These are phyloP conservation scores for Podospora fimiseda DNA, from an alignment of 495 filamentous ascomycete genomes.

Conservation along the genomic window DNA sequence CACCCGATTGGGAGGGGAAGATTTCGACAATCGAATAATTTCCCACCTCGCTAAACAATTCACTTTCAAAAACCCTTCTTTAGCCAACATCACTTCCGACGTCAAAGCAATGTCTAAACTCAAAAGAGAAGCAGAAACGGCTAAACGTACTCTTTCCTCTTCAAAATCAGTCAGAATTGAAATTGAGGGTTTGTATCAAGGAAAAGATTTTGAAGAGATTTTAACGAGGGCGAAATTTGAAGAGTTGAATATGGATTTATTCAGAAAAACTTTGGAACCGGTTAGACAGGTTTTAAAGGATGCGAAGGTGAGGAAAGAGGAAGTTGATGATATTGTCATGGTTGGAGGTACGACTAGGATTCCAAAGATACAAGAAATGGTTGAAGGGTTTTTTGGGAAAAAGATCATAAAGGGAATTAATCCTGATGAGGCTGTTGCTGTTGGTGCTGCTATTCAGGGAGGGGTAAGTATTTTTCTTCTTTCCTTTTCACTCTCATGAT, in stretches of 20 bases:
- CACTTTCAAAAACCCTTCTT: constrained; percentile 68
- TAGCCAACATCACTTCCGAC: constrained; percentile 77
- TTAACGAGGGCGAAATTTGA: constrained; percentile 95
- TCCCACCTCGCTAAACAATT: constrained; percentile 72
- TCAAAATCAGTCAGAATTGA: constrained; percentile 92
- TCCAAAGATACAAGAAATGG: constrained; percentile 78
- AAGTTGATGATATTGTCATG: constrained; percentile 76
- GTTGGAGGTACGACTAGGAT: constrained; percentile 91
- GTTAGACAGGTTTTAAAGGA: constrained; percentile 89
- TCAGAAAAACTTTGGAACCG: constrained; percentile 90
- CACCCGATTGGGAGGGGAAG: constrained; percentile 95
- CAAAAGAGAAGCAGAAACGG: constrained; percentile 97
- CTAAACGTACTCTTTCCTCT: constrained; percentile 92
- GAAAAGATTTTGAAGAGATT: constrained; percentile 91
- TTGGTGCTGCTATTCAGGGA: constrained; percentile 88
- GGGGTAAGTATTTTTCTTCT: constrained; percentile 44
- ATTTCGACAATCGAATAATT: constrained; percentile 94
- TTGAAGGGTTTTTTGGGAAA: constrained; percentile 94
- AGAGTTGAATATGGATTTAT: constrained; percentile 89
- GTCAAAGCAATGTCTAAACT: constrained; percentile 95
- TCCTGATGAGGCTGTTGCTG: constrained; percentile 92
- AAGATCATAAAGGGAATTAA: constrained; percentile 90
- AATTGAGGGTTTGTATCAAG: constrained; percentile 88
- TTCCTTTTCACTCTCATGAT: no score
- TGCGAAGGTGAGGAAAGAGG: constrained; percentile 71